A percentile compares a stretch with the other conserved stretches of the same genome.
These are phyloP conservation scores for Lepidium sativum DNA, from an alignment of 345 rosid species.

Conservation along the genomic window DNA sequence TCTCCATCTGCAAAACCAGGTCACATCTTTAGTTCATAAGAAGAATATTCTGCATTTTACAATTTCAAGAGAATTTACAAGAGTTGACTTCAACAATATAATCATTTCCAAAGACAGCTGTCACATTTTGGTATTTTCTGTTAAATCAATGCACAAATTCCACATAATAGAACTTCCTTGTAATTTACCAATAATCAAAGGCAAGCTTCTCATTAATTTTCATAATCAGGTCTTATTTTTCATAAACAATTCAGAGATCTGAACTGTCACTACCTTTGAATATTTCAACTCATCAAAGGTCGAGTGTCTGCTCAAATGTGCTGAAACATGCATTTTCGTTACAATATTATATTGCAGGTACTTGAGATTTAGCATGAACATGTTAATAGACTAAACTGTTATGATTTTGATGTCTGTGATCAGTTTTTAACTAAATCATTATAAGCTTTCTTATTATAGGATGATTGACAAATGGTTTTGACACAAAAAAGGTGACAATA, in stretches of 20 bases:
- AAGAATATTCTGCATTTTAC: slow-evolving; percentile 13
- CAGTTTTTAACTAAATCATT: too few relatives aligned
- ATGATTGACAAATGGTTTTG: not conserved
- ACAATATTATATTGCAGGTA: not conserved
- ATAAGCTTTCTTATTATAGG: too few relatives aligned
- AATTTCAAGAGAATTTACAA: not conserved
- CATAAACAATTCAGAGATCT: too few relatives aligned
- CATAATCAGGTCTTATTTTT: too few relatives aligned
- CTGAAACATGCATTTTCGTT: slow-evolving; percentile 5
- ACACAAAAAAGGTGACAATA: not conserved
- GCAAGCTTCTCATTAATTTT: not conserved
- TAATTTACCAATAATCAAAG: slow-evolving; percentile 4
- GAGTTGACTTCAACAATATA: slow-evolving; percentile 20
- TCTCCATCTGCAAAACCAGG: slow-evolving; percentile 11
- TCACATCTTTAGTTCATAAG: not conserved
- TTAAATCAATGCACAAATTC: not conserved
- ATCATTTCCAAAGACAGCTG: slow-evolving; percentile 3
- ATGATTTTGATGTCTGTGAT: too few relatives aligned
- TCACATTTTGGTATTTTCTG: not conserved
- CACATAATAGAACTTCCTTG: slow-evolving; percentile 11
- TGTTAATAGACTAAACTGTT: not conserved
- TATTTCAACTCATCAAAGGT: not conserved
- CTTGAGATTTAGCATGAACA: slow-evolving; percentile 2
- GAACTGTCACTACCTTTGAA: too few relatives aligned
- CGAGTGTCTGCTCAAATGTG: not conserved